A percentile compares a stretch with the other conserved stretches of the same genome.
Conservation (phyloP, 192 early-diverging fungal genomes). For the Kickxella alabastrina region DNA sequence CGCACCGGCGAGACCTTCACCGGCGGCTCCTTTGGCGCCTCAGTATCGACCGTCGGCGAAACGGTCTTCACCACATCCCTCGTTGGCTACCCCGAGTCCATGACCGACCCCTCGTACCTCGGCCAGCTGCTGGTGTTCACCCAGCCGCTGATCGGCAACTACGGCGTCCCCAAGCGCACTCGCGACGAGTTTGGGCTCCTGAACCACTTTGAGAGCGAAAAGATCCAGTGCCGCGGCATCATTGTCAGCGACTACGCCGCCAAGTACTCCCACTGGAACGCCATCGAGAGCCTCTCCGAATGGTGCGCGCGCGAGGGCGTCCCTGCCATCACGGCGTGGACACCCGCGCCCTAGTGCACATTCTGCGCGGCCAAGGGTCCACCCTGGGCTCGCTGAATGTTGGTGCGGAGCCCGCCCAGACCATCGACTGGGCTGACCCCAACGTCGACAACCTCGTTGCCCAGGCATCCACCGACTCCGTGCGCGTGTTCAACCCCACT, state of each 20-base stretch:
- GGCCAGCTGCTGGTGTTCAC: slow-evolving; percentile 96
- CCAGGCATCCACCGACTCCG: slow-evolving; percentile 70
- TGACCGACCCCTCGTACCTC: slow-evolving; percentile 96
- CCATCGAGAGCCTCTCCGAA: slow-evolving; percentile 80
- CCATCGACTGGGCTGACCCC: slow-evolving; percentile 62
- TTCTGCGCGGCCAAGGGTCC: slow-evolving; percentile 81
- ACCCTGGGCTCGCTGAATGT: slow-evolving; percentile 76
- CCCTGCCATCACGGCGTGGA: slow-evolving; percentile 86
- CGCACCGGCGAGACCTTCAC: slow-evolving; percentile 77
- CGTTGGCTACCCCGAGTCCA: slow-evolving; percentile 95
- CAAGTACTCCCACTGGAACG: slow-evolving; percentile 91
- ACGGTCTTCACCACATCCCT: slow-evolving; percentile 93
- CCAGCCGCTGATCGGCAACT: slow-evolving; percentile 95
- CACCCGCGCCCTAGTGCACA: slow-evolving; percentile 83
- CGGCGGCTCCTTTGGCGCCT: slow-evolving; percentile 84
- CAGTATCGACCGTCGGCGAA: slow-evolving; percentile 72
- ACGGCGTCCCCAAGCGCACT: slow-evolving; percentile 77
- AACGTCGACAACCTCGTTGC: slow-evolving; percentile 73
- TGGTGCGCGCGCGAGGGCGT: slow-evolving; percentile 84
- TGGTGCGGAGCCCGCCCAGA: slow-evolving; percentile 45
- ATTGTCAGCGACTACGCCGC: slow-evolving; percentile 89
- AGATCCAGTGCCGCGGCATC: slow-evolving; percentile 83
- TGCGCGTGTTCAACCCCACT: slow-evolving; percentile 67
- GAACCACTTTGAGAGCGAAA: slow-evolving; percentile 81
- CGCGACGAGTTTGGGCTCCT: slow-evolving; percentile 79